Evolutionary conservation across 306 rosid species (phyloP), one percentile per base, ranked within the genome.

Genomic region (Senna tora): DNA sequence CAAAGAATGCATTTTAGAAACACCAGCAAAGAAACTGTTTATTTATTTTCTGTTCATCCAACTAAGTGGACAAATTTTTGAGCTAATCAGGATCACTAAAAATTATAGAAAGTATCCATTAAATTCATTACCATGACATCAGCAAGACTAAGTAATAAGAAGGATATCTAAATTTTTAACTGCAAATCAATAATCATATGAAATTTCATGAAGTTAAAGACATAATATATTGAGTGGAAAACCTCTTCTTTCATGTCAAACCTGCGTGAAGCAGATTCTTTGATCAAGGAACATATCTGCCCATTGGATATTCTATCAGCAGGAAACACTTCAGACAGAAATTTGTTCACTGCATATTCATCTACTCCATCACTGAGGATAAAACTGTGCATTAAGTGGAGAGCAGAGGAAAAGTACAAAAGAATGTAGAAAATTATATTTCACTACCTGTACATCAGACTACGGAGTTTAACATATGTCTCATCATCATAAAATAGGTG

Each of bases 181-280:
- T 36, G 74, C 60, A 61, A 64, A 75, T 25, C 11, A 71, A 53
- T 71, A 21, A 30, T 52, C 43, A 7, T 10, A 43, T 51, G 41
- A 65, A 74, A 81, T 50, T 65, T 62, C 46, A 74, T 58, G 79
- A 59, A 28, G 66, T 60, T 58, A 66, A 79, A 73, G 67, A 64
- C 49, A 56, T 41, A 49, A 65, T 21, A 80, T 65, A 50, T 62
- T 51, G 73, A 88, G 72, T 58, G 53, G 51, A 74, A 45, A 74
- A 93, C 97, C 98, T 93, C 97, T 83, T 91, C 98, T 80, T 93
- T 93, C 91, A 93, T 82, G 78, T 93, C 96, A 81, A 91, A 82
- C 81, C 84, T 87, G 80, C 88, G 92, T 22, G 98, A 82, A 75
- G 94, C 94, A 71, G 94, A 67, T 73, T 93, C 98, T 84, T 83